These are phyloP conservation scores for Fusarium liriodendri DNA, from an alignment of 2,329 filamentous ascomycete genomes.

Conservation along the genomic window DNA sequence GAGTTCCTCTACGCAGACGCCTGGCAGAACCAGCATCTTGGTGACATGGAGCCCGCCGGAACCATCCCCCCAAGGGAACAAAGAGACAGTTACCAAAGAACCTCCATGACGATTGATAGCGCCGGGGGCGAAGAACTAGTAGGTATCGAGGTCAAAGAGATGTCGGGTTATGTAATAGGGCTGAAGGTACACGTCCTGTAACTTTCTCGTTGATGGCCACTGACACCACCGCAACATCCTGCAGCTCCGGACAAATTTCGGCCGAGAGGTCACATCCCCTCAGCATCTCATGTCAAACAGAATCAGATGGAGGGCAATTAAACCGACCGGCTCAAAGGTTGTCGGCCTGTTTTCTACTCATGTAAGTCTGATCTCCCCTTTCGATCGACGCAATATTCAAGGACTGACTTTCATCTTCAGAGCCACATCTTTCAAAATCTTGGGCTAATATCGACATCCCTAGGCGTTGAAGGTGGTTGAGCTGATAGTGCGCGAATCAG, in stretches of 20 bases:
- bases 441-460: not conserved
- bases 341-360: constrained; percentile 20
- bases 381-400: no score
- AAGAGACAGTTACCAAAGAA: not conserved
- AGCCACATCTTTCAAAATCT: not conserved
- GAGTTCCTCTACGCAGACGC: constrained; percentile 17
- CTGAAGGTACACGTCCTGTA: constrained; percentile 12
- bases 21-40: constrained; percentile 7
- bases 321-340: constrained; percentile 12
- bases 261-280: not conserved
- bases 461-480: not conserved
- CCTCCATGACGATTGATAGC: constrained; percentile 11
- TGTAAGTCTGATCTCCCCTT: not conserved
- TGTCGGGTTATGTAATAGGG: not conserved
- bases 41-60: not conserved
- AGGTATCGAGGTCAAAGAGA: constrained; percentile 6
- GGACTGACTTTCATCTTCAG: not conserved
- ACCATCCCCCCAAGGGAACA: not conserved
- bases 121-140: constrained; percentile 13
- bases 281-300: not conserved
- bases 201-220: not conserved
- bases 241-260: constrained; percentile 21
- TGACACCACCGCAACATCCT: not conserved
- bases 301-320: constrained; percentile 11
- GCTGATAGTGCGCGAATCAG: not conserved